Evolutionary conservation across 148 eudicot species (phyloP).

Genomic region (Rhododendron griersonianum): DNA sequence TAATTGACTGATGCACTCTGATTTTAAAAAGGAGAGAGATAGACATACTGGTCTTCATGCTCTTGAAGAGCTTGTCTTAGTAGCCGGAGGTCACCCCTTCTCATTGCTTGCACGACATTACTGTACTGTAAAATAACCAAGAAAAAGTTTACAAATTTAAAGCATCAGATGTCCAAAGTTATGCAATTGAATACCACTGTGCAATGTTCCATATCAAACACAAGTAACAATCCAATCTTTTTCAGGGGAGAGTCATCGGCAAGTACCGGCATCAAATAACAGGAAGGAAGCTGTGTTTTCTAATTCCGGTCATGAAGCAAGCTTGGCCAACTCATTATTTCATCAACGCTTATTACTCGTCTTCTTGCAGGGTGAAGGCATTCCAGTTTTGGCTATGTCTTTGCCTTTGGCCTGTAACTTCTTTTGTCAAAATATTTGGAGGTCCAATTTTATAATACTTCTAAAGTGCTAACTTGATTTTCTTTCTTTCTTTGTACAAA

Average conservation of each 20-base stretch:
- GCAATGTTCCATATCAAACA: background rate
- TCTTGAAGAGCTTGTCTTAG: conserved; percentile 78
- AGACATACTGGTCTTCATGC: conserved; percentile 74
- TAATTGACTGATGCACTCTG: background rate
- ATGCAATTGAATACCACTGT: background rate
- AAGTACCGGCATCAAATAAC: background rate
- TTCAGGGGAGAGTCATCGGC: background rate
- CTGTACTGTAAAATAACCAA: conserved; percentile 48
- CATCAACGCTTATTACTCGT: background rate
- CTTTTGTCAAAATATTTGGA: background rate
- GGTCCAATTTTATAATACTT: background rate
- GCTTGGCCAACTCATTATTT: background rate
- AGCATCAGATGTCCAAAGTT: background rate
- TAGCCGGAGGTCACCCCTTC: conserved; percentile 85
- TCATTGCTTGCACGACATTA: conserved; percentile 71
- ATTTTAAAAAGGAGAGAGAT: background rate
- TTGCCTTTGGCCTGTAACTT: background rate
- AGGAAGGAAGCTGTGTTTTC: background rate
- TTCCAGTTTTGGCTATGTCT: background rate
- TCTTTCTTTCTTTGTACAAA: background rate
- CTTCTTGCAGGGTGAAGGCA: background rate
- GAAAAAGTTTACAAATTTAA: background rate
- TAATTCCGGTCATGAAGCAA: background rate
- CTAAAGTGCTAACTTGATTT: background rate
- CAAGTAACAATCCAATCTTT: background rate